Evolutionary conservation across 2,329 filamentous ascomycete species (phyloP), one percentile per base, ranked within the genome.

Genomic region (Colletotrichum gigasporum): DNA sequence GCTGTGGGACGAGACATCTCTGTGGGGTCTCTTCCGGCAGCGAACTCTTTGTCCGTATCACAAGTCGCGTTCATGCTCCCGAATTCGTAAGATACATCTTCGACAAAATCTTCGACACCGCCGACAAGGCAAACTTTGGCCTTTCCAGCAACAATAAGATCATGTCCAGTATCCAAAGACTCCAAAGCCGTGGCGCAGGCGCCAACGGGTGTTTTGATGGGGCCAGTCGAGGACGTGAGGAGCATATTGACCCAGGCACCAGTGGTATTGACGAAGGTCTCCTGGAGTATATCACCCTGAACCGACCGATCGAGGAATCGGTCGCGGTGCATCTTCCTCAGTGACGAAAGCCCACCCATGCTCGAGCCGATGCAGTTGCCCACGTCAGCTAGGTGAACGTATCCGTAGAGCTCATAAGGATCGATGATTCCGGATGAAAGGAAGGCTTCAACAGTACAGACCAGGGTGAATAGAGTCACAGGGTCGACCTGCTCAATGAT

Each of bases 401-500:
- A 67, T 37, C 74, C 52, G 12, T 71, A 77, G 0, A 76, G 57
- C 57, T 80, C 76, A 5, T 65, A 71, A 0, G 71, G 69, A n/a
- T 73, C 72, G 20, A 95, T 97, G 77, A 99, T 94, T 89, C 96
- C 96, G 67, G 93, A 91, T 26, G 93, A 91, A 47, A 98, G 85
- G 5, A 99, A 89, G 62, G 94, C 90, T 79, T 99, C 96, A 1
- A 91, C 93, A 44, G 94, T 97, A 53, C 92, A 96, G 47, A 98
- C 94, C 45, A 99, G 90, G 24, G 97, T 93, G 76, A 92, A 99
- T 45, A 99, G 86, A 1, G 96, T 97, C 68, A 97, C 94, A 4
- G 94, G 95, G 74, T 99, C 96, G 68, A 99, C 96, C 76, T 99
- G 96, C 32, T 91, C 91, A 76, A 98, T 96, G 77, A 99, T 98